Conservation (phyloP, 1,139 yeast species). For the Taiozyma sp. region DNA sequence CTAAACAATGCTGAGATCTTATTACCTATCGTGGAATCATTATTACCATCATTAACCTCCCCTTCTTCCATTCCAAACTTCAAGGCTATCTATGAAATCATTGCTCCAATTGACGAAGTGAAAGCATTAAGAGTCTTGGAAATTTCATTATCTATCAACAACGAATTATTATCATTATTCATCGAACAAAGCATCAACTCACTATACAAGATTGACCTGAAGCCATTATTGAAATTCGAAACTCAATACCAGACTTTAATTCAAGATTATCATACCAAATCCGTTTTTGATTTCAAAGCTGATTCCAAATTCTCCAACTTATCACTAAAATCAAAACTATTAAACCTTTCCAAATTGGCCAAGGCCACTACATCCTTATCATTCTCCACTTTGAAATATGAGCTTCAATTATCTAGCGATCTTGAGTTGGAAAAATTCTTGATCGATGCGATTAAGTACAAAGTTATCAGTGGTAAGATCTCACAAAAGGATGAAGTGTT, state of each 20-base stretch:
- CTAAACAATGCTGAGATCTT: constrained; percentile 4
- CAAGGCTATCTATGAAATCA: constrained; percentile 6
- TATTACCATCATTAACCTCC: neutral
- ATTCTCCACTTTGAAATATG: constrained; percentile 12
- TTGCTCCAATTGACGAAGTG: constrained; percentile 6
- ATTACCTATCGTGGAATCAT: constrained; percentile 2
- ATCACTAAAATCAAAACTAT: constrained; percentile 15
- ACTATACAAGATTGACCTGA: constrained; percentile 18
- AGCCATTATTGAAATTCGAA: constrained; percentile 7
- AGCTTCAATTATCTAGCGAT: constrained; percentile 5
- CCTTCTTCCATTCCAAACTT: constrained; percentile 5
- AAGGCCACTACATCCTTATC: constrained; percentile 8
- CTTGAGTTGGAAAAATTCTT: constrained; percentile 19
- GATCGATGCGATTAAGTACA: constrained; percentile 20
- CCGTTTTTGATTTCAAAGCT: constrained; percentile 13
- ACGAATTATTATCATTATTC: constrained; percentile 9
- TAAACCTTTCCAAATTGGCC: constrained; percentile 16
- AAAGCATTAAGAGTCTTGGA: constrained; percentile 7
- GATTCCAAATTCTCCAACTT: constrained; percentile 5
- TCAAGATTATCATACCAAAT: constrained; percentile 13
- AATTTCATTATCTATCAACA: constrained; percentile 4
- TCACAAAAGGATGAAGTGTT: constrained; percentile 17
- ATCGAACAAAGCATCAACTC: constrained; percentile 12
- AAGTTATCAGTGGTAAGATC: constrained; percentile 20
- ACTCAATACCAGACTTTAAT: constrained; percentile 11